These are phyloP conservation scores for Dactylellina parvicollis DNA, from an alignment of 2,329 filamentous ascomycete species.

Conservation along the genomic window DNA sequence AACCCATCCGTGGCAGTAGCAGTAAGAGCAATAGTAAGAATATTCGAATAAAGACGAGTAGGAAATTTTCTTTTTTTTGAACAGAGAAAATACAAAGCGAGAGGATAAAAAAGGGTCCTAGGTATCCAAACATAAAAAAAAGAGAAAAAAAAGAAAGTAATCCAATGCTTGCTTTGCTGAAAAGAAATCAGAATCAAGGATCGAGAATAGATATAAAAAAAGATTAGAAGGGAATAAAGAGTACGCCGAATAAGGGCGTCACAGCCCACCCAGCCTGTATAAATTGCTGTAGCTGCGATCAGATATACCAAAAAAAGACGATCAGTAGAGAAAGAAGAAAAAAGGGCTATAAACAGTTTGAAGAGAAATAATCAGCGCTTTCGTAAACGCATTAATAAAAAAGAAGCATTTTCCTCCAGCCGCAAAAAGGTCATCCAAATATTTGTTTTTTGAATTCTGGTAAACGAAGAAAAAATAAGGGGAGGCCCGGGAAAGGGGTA, in stretches of 20 bases:
- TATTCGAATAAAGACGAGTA: neutral
- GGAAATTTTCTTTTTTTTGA: too few species aligned
- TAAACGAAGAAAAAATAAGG: neutral
- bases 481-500: neutral
- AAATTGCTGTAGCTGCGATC: too few species aligned
- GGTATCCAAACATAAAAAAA: conserved; percentile 23
- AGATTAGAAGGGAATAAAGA: conserved; percentile 26
- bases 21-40: neutral
- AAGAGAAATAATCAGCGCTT: conserved; percentile 31
- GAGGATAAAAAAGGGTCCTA: neutral
- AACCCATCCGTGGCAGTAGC: neutral
- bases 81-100: neutral
- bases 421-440: neutral
- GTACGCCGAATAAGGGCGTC: neutral
- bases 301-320: too few species aligned
- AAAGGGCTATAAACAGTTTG: conserved; percentile 23
- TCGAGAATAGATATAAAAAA: neutral
- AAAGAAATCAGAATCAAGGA: neutral
- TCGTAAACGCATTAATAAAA: conserved; percentile 36
- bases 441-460: neutral
- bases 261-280: too few species aligned
- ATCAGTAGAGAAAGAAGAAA: conserved; percentile 1
- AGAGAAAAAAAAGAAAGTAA: conserved; percentile 2
- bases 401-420: conserved; percentile 7
- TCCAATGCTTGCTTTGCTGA: conserved; percentile 31